phyloP scores from a whole-genome alignment of 1,139 yeast species.

The Hanseniaspora gamundiae region DNA sequence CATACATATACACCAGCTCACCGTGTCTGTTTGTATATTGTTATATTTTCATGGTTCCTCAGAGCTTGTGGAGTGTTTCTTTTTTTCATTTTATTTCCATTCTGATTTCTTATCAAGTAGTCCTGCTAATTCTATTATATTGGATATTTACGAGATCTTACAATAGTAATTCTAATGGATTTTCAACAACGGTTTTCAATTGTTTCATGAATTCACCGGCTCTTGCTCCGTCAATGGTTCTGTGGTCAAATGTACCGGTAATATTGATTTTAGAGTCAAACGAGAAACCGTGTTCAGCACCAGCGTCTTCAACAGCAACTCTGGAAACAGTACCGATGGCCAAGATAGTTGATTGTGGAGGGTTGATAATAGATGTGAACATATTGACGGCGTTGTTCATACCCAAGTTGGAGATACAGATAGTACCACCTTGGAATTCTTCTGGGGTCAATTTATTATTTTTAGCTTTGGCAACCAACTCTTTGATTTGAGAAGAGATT shows the following conservation, averaged over 20 bases:
- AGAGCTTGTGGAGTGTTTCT: too few species aligned
- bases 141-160: too few species aligned
- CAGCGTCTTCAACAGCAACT: conserved; percentile 86
- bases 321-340: conserved; percentile 92
- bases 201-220: conserved; percentile 97
- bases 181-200: conserved; percentile 81
- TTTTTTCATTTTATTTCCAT: too few species aligned
- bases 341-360: conserved; percentile 89
- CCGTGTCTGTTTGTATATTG: too few species aligned
- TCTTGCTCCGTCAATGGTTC: conserved; percentile 93
- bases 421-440: conserved; percentile 98
- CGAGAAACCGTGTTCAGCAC: conserved; percentile 81
- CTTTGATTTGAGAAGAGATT: conserved; percentile 79
- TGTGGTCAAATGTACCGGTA: conserved; percentile 96
- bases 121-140: too few species aligned
- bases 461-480: conserved; percentile 92
- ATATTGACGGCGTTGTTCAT: conserved; percentile 89
- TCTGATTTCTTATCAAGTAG: too few species aligned
- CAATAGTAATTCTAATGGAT: conserved; percentile 87
- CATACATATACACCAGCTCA: too few species aligned
- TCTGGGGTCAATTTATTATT: conserved; percentile 85
- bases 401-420: conserved; percentile 95
- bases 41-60: too few species aligned
- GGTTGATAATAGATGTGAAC: conserved; percentile 95
- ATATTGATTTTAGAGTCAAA: conserved; percentile 85